Conservation (phyloP, 1,284 basidiomycete genomes). For the Trichosporon asahii region DNA sequence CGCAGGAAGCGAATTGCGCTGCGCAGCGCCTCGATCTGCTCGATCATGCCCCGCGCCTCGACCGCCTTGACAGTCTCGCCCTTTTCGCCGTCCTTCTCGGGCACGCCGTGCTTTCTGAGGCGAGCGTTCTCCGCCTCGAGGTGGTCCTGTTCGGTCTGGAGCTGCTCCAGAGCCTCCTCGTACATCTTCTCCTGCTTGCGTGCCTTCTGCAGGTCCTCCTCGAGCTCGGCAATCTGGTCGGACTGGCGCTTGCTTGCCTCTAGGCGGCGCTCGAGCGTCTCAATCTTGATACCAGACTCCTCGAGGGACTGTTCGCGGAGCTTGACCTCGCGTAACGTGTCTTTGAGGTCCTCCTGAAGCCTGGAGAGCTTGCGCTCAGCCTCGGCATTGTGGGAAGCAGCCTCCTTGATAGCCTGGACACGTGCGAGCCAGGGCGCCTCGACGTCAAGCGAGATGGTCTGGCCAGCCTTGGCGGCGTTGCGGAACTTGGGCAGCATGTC, state of each 20-base stretch:
- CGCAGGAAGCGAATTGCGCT: conserved; percentile 84
- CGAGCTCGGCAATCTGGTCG: conserved; percentile 76
- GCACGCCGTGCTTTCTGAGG: conserved; percentile 62
- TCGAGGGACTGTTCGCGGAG: conserved; percentile 83
- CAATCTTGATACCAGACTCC: conserved; percentile 85
- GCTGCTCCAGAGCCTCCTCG: conserved; percentile 86
- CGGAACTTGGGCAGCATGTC: conserved; percentile 67
- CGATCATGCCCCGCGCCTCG: conserved; percentile 24
- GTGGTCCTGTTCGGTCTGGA: conserved; percentile 81
- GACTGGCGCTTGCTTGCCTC: conserved; percentile 79
- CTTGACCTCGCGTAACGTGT: conserved; percentile 76
- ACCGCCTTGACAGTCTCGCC: not conserved
- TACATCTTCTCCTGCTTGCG: conserved; percentile 83
- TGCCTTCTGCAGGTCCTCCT: conserved; percentile 72
- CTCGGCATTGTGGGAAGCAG: conserved; percentile 79
- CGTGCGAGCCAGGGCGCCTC: conserved; percentile 82
- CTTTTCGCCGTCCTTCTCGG: conserved; percentile 30
- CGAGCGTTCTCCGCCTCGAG: conserved; percentile 83
- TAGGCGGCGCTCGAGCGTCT: conserved; percentile 87
- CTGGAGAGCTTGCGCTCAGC: conserved; percentile 82
- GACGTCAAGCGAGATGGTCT: conserved; percentile 56
- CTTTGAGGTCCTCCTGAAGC: conserved; percentile 83
- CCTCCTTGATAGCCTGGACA: conserved; percentile 80
- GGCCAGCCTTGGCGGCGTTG: conserved; percentile 62
- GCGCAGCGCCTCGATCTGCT: conserved; percentile 80